Base-by-base conservation (phyloP, 306 rosid species). In the Vicia sativa region DNA sequence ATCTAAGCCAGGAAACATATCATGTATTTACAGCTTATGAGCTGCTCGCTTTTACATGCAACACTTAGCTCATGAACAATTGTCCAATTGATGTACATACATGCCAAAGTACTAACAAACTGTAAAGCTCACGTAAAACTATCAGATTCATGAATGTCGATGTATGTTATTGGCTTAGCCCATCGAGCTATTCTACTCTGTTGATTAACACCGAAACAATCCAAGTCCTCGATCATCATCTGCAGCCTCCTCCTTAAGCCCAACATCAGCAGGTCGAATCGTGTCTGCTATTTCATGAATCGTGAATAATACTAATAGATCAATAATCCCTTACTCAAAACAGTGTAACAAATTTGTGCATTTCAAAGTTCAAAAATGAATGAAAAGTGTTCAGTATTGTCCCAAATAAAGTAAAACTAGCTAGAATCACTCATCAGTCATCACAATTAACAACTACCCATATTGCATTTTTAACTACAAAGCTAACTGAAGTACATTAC, bases 151-250 rank as follows among this genome's bases (percentile, higher is more conserved):
- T 21, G 23, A 21, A 21, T 21, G 23, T 21, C 23, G 23, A 21
- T 21, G 23, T 21, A 21, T 21, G 23, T 21, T 21, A 21, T 21
- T 21, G 23, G 23, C 23, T 21, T 21, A 21, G 23, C 23, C 23
- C 23, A 21, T 21, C 23, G 23, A 21, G 23, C 23, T 21, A 21
- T 21, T 21, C 23, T 21, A 21, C 23, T 21, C 11, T 86, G 77
- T 68, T 65, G 81, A 67, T 63, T 80, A 65, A 68, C 57, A 69
- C 89, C 90, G 25, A 86, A 90, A 81, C n/a, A 78, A 57, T 9
- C 95, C 98, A 68, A 80, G 91, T 68, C 98, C 96, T 67, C 87
- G 86, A 65, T 93, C 96, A 64, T 85, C 97, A 44, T 90, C 96
- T 35, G 62, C 34, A 50, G 75, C 80, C 81, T 88, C 91, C 69